These are phyloP conservation scores for Delonix regia DNA, from an alignment of 306 rosid species.

Conservation along the genomic window DNA sequence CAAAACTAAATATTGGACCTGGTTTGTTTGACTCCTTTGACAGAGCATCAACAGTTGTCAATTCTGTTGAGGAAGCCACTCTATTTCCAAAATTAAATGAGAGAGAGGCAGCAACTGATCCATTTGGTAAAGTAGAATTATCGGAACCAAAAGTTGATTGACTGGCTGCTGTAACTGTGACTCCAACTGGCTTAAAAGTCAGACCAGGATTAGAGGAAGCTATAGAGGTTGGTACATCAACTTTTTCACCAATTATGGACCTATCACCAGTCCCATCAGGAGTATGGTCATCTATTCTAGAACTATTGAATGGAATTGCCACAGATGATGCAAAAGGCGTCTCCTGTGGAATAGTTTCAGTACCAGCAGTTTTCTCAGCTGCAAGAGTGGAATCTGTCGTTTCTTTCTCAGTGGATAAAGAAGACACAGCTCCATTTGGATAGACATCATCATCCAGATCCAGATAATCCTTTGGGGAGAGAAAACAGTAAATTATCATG, in stretches of 20 bases:
- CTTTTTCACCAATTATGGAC: slow-evolving; percentile 47
- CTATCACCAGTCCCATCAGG: slow-evolving; percentile 36
- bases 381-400: slow-evolving; percentile 32
- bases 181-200: slow-evolving; percentile 34
- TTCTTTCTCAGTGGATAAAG: slow-evolving; percentile 49
- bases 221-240: slow-evolving; percentile 30
- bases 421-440: slow-evolving; percentile 50
- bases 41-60: slow-evolving; percentile 26
- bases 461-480: slow-evolving; percentile 56
- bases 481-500: slow-evolving; percentile 19
- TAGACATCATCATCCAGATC: slow-evolving; percentile 73
- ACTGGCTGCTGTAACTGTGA: slow-evolving; percentile 23
- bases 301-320: slow-evolving; percentile 35
- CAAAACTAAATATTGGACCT: slow-evolving; percentile 39
- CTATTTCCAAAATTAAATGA: slow-evolving; percentile 34
- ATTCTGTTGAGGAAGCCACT: slow-evolving; percentile 23
- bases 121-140: slow-evolving; percentile 42
- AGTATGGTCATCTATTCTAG: slow-evolving; percentile 37
- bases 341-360: slow-evolving; percentile 39
- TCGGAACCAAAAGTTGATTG: slow-evolving; percentile 45
- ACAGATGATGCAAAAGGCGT: slow-evolving; percentile 42
- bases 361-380: slow-evolving; percentile 41
- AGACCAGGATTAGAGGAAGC: slow-evolving; percentile 32
- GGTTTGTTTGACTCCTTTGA: slow-evolving; percentile 35
- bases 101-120: slow-evolving; percentile 41